Evolutionary conservation across 192 early-diverging fungal genomes (phyloP), one percentile per base, ranked within the genome.

Genomic region (Gamsiella multidivaricata): DNA sequence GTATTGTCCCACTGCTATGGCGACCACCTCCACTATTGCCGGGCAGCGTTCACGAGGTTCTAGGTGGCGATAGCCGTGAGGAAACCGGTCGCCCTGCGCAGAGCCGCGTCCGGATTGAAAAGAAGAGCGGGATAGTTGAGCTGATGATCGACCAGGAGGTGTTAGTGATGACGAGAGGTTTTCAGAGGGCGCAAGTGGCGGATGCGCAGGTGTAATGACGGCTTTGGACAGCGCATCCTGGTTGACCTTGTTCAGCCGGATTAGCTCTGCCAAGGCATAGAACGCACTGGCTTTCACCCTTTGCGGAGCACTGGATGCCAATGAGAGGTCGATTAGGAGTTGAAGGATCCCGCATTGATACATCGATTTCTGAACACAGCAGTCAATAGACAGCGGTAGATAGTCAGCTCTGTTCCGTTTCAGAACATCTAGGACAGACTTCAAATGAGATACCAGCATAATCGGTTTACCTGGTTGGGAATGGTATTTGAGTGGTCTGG

Each of bases 401-500:
- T n/a, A n/a, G n/a, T n/a, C n/a, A n/a, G n/a, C n/a, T n/a, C n/a
- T n/a, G n/a, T n/a, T n/a, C n/a, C n/a, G n/a, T n/a, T n/a, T n/a
- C n/a, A n/a, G n/a, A n/a, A n/a, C n/a, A n/a, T n/a, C n/a, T n/a
- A n/a, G n/a, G n/a, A n/a, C n/a, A n/a, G n/a, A n/a, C n/a, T n/a
- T n/a, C n/a, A n/a, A n/a, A n/a, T n/a, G n/a, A n/a, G n/a, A n/a
- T n/a, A n/a, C n/a, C n/a, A n/a, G n/a, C 23, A 8, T 8, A 12
- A 10, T 29, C 29, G 29, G 51, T 12, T 29, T 66, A 90, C 88
- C 80, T 99, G 97, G 79, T 99, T 99, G 3, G 87, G 84, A 9
- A 82, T 66, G 0, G 96, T 96, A 70, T 94, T 98, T 17, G 90
- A 89, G 70, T 92, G 94, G 53, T 94, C 94, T 10, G 93, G 94